Base-by-base conservation (phyloP, 805 yeast species). In the Saccharomycopsis sp. region DNA sequence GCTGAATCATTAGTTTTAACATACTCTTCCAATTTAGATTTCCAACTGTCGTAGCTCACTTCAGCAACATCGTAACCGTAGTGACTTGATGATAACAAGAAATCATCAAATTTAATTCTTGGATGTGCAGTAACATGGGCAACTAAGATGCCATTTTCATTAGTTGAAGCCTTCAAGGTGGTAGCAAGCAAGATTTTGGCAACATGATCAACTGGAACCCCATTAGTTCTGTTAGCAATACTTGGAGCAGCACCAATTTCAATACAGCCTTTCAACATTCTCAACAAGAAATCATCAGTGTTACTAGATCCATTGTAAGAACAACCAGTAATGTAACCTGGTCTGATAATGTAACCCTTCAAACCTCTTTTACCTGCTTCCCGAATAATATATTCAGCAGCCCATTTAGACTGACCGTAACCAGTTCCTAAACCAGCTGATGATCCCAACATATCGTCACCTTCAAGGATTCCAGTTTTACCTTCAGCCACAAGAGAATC, bases 111-210 rank as follows among this genome's bases (percentile, higher is more conserved):
- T 34, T 75, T 68, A 48, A 87, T 79, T 61, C 98, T 79, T 49
- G 99, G 99, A 56, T 93, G 97, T 20, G 90, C 94, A 4, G 97
- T 93, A n/a, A 93, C 97, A 37, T 93, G 98, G 1, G 87, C 88
- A 34, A 94, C 98, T 1, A 80, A 66, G 35, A 79, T 70, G 13
- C 67, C 67, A 11, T 20, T 17, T 1, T 55, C 56, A 13, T 33
- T 23, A 13, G 13, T 13, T 8, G 42, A 23, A 22, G 95, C 90
- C 56, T 77, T 77, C 51, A 93, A 70, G 0, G 96, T 82, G 22
- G 93, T 67, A 1, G 97, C 86, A 41, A 81, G 85, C 21, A 81
- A 85, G 20, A 88, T 85, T 38, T 95, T 75, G 1, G 99, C 97
- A 53, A 93, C 98, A 58, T 93, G 98, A 56, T 94, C 97, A 36